phyloP scores from a whole-genome alignment of 768 basidiomycete genomes.

The Polyporus arcularius region DNA sequence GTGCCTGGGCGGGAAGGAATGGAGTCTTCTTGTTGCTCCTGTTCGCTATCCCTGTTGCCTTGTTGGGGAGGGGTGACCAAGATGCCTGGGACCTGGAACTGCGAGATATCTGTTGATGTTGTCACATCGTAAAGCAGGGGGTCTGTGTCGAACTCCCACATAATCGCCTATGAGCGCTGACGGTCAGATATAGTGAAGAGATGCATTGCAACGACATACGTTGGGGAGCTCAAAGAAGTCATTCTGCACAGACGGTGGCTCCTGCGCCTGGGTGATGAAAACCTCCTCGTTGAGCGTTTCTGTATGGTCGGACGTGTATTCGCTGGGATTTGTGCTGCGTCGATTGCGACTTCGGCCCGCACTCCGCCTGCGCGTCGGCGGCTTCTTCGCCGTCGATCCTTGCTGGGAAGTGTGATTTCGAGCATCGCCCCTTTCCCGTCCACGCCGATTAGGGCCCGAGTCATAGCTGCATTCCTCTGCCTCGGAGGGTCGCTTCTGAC shows the following conservation, averaged over 20 bases:
- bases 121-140: background rate
- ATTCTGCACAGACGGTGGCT: background rate
- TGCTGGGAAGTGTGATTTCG: background rate
- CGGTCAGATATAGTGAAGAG: slow-evolving; percentile 50
- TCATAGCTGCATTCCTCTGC: slow-evolving; percentile 12
- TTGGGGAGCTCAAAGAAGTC: background rate
- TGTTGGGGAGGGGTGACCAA: background rate
- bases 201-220: background rate
- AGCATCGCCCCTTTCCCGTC: slow-evolving; percentile 1
- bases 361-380: background rate
- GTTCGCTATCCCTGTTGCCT: background rate
- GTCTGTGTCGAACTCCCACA: slow-evolving; percentile 61
- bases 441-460: slow-evolving; percentile 12
- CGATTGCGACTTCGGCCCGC: background rate
- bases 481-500: slow-evolving; percentile 11
- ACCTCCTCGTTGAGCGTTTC: too few species aligned
- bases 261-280: too few species aligned
- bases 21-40: background rate
- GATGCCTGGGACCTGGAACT: background rate
- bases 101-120: background rate
- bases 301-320: too few species aligned
- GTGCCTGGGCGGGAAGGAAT: slow-evolving; percentile 54
- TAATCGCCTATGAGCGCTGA: slow-evolving; percentile 36
- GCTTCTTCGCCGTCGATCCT: background rate
- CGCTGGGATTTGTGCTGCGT: too few species aligned